Conservation (phyloP, 2,329 filamentous ascomycete species). For the Ascomycota sp. region DNA sequence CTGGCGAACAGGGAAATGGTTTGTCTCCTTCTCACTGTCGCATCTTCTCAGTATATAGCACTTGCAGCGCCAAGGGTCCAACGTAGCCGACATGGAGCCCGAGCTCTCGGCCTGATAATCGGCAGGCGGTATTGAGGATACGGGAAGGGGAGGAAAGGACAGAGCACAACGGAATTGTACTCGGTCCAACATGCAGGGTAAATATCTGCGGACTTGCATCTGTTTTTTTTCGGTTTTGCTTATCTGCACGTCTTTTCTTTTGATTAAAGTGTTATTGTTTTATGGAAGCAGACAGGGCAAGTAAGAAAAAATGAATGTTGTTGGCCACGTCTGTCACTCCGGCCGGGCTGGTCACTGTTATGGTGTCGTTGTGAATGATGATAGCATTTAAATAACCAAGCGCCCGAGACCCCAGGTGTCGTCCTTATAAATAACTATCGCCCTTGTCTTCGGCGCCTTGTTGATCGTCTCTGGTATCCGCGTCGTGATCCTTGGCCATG, state of each 20-base stretch:
- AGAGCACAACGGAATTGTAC: slow-evolving; percentile 1
- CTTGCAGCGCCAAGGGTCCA: neutral
- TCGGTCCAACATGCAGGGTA: slow-evolving; percentile 1
- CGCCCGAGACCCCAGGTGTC: neutral
- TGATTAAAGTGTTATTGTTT: slow-evolving; percentile 4
- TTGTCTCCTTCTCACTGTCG: neutral
- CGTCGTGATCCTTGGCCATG: slow-evolving; percentile 50
- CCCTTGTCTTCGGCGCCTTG: slow-evolving; percentile 7
- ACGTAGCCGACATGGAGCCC: no score
- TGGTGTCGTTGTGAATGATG: neutral
- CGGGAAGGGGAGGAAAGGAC: neutral
- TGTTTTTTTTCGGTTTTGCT: slow-evolving; percentile 4
- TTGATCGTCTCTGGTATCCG: slow-evolving; percentile 6
- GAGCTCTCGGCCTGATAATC: no score
- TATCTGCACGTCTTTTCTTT: slow-evolving; percentile 4
- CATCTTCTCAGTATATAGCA: slow-evolving; percentile 3
- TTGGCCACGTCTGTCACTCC: no score
- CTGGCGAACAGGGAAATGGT: slow-evolving; percentile 1
- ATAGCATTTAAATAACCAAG: neutral
- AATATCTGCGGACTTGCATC: slow-evolving; percentile 3
- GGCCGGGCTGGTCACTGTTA: no score
- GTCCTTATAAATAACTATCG: slow-evolving; percentile 2
- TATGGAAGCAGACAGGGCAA: slow-evolving; percentile 4
- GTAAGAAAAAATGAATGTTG: no score
- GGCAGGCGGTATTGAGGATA: no score